Conservation (phyloP, 2,329 filamentous ascomycete species). For the Coleophoma eucalyptorum region DNA sequence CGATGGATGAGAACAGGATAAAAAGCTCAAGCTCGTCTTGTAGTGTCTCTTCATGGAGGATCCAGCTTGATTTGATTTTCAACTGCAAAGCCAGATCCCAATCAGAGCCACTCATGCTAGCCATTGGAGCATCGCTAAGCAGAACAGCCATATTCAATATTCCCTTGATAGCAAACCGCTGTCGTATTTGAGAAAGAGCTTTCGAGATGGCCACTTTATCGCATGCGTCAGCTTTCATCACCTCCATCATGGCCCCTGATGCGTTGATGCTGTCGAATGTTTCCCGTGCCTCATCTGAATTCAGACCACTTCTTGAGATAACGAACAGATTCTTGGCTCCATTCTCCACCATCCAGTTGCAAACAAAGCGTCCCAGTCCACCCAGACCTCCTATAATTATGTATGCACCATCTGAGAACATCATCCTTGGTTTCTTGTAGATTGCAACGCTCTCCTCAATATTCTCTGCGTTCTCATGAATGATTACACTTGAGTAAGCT, state of each 20-base stretch:
- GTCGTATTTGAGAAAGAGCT: not conserved
- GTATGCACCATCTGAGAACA: constrained; percentile 3
- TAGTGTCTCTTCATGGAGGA: not conserved
- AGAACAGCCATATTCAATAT: not conserved
- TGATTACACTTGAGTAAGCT: not conserved
- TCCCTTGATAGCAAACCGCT: not conserved
- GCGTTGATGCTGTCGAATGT: not conserved
- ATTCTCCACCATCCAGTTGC: constrained; percentile 1
- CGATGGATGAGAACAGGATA: not conserved
- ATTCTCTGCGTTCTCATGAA: not conserved
- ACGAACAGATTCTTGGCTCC: constrained; percentile 5
- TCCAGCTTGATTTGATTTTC: not conserved
- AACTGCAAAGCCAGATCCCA: not conserved
- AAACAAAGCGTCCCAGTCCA: constrained; percentile 2
- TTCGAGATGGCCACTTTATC: not conserved
- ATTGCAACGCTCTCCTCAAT: not conserved
- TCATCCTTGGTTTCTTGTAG: not conserved
- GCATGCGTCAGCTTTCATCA: not conserved
- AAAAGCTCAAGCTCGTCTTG: not conserved
- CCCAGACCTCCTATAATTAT: constrained; percentile 7
- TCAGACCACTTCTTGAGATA: constrained; percentile 2
- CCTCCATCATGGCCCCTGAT: not conserved
- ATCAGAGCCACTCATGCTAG: not conserved
- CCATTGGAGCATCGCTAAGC: not conserved
- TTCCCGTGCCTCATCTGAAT: not conserved